These are phyloP conservation scores for Ustilago vetiveriae DNA, from an alignment of 1,284 basidiomycete genomes.

Conservation along the genomic window DNA sequence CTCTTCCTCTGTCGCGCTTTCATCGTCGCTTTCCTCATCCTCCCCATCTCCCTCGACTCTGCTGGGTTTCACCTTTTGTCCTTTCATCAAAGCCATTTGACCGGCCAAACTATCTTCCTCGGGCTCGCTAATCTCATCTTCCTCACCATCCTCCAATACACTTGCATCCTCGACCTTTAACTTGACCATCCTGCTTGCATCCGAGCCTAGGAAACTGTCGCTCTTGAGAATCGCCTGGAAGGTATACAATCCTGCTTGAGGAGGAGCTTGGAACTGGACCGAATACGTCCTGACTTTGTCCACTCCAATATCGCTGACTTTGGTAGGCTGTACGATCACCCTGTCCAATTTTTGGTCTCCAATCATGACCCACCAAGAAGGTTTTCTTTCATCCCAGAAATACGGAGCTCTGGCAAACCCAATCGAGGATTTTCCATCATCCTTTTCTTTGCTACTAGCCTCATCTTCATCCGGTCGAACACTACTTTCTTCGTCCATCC, in stretches of 20 bases:
- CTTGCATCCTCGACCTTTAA: constrained; percentile 76
- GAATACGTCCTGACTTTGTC: constrained; percentile 83
- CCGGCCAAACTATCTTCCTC: constrained; percentile 78
- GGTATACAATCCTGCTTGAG: constrained; percentile 82
- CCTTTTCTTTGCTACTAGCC: constrained; percentile 15
- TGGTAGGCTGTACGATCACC: constrained; percentile 88
- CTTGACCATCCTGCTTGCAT: constrained; percentile 68
- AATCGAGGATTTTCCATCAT: constrained; percentile 69
- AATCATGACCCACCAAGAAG: constrained; percentile 72
- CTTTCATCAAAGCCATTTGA: constrained; percentile 97
- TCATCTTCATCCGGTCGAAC: constrained; percentile 61
- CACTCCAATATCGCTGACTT: constrained; percentile 73
- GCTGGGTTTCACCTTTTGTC: constrained; percentile 80
- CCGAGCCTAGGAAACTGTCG: constrained; percentile 87
- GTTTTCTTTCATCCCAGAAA: constrained; percentile 72
- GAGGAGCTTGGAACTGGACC: constrained; percentile 94
- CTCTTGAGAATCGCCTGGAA: constrained; percentile 87
- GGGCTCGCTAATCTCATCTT: constrained; percentile 66
- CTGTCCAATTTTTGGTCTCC: constrained; percentile 89
- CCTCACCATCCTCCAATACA: constrained; percentile 68
- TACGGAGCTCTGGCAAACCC: constrained; percentile 87
- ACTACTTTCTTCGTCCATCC: constrained; percentile 67
- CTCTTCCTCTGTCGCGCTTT: constrained; percentile 65
- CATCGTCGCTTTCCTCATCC: constrained; percentile 69
- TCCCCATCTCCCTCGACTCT: constrained; percentile 69